These are phyloP conservation scores for Diospyros kaki DNA, from an alignment of 148 eudicot genomes.

Conservation along the genomic window DNA sequence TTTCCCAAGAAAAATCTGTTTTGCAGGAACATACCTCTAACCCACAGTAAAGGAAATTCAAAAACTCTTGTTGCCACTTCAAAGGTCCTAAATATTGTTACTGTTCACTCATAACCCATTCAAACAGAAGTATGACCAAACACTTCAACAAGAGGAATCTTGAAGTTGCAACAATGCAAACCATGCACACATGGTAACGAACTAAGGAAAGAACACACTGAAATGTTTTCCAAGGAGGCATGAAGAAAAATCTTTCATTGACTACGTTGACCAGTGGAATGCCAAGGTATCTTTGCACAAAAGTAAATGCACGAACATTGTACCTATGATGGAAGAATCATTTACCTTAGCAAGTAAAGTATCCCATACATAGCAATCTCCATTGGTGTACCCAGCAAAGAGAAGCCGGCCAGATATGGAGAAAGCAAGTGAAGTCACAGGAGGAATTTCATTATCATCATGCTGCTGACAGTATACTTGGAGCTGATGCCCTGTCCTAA, in stretches of 20 bases:
- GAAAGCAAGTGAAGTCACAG: conserved; percentile 78
- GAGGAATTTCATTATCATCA: conserved; percentile 57
- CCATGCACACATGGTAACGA: not conserved
- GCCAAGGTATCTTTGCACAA: conserved; percentile 1
- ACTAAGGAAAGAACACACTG: not conserved
- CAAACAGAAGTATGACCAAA: no score
- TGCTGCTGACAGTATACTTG: conserved; percentile 71
- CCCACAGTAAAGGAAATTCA: not conserved
- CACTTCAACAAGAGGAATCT: not conserved
- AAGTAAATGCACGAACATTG: conserved; percentile 4
- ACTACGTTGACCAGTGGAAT: not conserved
- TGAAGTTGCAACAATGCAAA: not conserved
- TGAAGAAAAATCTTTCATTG: not conserved
- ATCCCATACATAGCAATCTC: conserved; percentile 95
- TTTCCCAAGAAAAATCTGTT: not conserved
- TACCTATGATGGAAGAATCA: conserved; percentile 7
- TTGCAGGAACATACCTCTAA: not conserved
- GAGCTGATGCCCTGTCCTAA: conserved; percentile 96
- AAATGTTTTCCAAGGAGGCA: not conserved
- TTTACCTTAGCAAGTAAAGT: conserved; percentile 85
- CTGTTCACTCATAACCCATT: not conserved
- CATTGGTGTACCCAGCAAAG: conserved; percentile 82
- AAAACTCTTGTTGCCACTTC: not conserved
- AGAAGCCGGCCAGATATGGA: conserved; percentile 94
- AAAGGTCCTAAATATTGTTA: not conserved